Base-by-base conservation (phyloP, 306 rosid genomes). In the Crotalaria pallida region DNA sequence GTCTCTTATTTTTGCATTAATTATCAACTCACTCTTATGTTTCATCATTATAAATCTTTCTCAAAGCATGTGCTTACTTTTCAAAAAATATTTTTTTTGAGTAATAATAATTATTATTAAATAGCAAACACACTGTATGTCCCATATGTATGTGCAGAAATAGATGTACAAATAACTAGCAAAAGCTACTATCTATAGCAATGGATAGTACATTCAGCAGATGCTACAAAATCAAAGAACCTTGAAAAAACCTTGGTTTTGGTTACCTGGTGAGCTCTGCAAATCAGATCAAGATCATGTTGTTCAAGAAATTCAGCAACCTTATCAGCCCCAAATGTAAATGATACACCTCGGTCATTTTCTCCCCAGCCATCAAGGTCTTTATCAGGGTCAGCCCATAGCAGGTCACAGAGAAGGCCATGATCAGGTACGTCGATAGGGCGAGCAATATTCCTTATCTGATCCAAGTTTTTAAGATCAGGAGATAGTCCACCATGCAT, bases 361-460 rank as follows among this genome's bases (percentile, higher is more conserved):
- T 87, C 93, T 65, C 89, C 96, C 96, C 96, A 89, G 38, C 96
- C 96, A 23, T 89, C 93, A 41, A 89, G 69, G 59, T 89, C 93
- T 79, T 85, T 89, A 81, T 89, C 96, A 43, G 96, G 96, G 82
- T 89, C 96, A 61, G 96, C 90, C 96, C 96, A 89, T 15, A 89
- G 84, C 41, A 89, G 86, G 73, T 89, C 96, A 77, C 96, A 89
- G 40, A 89, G 86, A 82, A 89, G 91, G 48, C 96, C 96, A 56
- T 85, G 91, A 80, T 89, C 93, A 21, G 96, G 96, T 57, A 89
- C 91, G 61, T 90, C 96, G 18, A 84, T 76, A 21, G 96, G 96
- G 56, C 94, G 91, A 51, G 96, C 91, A 82, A 90, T 85, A 79
- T 58, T 85, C 76, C 94, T 83, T 15, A 90, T 90, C 84, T 78